Evolutionary conservation across 1,284 basidiomycete species (phyloP), one percentile per base, ranked within the genome.

Genomic region (Ganoderma lingzhi): DNA sequence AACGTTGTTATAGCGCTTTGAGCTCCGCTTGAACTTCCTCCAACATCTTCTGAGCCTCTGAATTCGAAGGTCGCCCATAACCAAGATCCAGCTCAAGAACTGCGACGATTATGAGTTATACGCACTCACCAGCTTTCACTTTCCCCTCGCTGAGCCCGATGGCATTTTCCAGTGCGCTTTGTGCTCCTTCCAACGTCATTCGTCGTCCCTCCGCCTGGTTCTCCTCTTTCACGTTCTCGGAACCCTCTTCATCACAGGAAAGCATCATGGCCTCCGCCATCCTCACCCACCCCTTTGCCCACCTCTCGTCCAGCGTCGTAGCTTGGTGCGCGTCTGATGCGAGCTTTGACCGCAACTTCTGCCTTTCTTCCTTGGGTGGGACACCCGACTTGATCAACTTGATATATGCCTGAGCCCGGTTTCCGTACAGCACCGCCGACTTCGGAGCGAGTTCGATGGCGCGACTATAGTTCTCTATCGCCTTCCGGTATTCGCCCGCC

Each of bases 231-330:
- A 62, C 19, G 2, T 15, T 41, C 19, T 65, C 60, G 14, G 8
- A 63, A 2, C 28, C 51, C 28, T 65, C 68, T 30, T 65, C 68
- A 15, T 65, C 61, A 6, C 17, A 12, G 14, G 60, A 9, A 37
- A 69, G 60, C 28, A 65, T 6, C 23, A 53, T 1, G 6, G 64
- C 68, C 55, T 69, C 68, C 3, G 60, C 68, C 64, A 69, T 44
- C 32, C 68, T 35, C 35, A 69, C 61, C 68, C 68, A 69, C 10
- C 64, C 68, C 61, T 69, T 69, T 1, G 60, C 68, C 64, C 64
- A 65, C 44, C 41, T 39, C 12, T 65, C 68, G 6, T 62, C 60
- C 1, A 45, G 14, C 8, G 44, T 41, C 1, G 63, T 58, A 6
- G 41, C 51, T 2, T 23, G 6, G 3, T 12, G 15, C 2, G 61